Evolutionary conservation across 495 filamentous ascomycete species (phyloP), one percentile per base, ranked within the genome.

Genomic region (Talaromyces wortmannii): DNA sequence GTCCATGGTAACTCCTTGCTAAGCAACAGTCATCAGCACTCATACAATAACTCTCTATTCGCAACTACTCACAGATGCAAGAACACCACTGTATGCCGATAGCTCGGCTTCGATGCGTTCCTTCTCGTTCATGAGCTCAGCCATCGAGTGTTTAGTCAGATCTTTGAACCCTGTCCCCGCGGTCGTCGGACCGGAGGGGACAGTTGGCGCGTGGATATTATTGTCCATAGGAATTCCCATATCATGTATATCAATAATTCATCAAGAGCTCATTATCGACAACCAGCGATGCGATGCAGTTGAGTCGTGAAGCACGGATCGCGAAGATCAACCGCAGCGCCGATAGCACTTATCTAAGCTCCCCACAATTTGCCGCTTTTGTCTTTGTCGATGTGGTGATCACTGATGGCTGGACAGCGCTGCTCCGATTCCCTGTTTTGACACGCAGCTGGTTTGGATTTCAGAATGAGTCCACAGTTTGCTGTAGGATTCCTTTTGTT

Each of bases 1-100:
- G 66, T 84, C 88, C 95, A 99, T 97, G 57, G 86, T 86, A 45
- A 96, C 94, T 43, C 85, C 84, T 70, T 97, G 94, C 94, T 96
- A 50, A 23, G 16, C 10, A 31, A 30, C 23, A 42, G 52, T 45
- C 36, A 5, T 50, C 10, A 45, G 33, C 7, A 48, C 16, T 44
- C 10, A 30, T 36, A 6, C 31, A 46, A 17, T 7, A 23, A 57
- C 4, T 7, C 13, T 30, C n/a, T 4, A 7, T 11, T 17, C 18
- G 6, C 7, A 42, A 40, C 3, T 8, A 60, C 87, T 58, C 64
- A 97, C 94, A 57, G 92, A 96, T 52, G 88, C 86, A 11, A 99
- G 83, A 13, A 99, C 90, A 48, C 84, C 78, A 59, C 91, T 83
- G 3, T 97, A 76, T 16, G 90, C 89, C 57, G 83, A 87, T 33